Conservation (phyloP, 768 basidiomycete species). For the Gloeophyllum trabeum region DNA sequence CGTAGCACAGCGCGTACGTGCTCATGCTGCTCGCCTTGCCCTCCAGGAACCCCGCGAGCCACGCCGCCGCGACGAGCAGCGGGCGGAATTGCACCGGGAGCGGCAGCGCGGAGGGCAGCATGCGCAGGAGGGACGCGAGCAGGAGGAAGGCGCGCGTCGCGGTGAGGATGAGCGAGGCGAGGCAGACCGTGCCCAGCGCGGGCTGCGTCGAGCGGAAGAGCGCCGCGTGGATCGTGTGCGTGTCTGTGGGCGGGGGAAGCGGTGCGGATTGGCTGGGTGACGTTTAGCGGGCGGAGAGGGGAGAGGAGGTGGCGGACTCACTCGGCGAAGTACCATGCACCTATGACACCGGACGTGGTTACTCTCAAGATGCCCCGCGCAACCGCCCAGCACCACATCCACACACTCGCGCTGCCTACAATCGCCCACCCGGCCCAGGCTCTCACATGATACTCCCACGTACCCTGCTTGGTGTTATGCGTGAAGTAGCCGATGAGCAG, state of each 20-base stretch:
- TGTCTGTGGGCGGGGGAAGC: conserved; percentile 38
- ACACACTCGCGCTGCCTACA: conserved; percentile 32
- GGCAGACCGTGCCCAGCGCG: conserved; percentile 68
- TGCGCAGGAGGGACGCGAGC: conserved; percentile 36
- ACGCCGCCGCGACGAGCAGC: conserved; percentile 23
- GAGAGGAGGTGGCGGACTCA: conserved; percentile 19
- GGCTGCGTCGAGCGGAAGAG: conserved; percentile 71
- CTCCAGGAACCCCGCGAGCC: conserved; percentile 34
- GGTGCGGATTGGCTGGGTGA: no score
- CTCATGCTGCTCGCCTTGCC: conserved; percentile 40
- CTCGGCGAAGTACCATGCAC: conserved; percentile 84
- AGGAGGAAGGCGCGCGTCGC: conserved; percentile 48
- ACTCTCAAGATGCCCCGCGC: no score
- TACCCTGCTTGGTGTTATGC: conserved; percentile 29
- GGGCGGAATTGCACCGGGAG: conserved; percentile 31
- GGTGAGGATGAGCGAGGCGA: conserved; percentile 71
- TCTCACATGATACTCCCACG: conserved; percentile 37
- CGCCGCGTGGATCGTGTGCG: conserved; percentile 68
- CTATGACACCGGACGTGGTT: conserved; percentile 72
- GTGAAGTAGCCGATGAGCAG: conserved; percentile 58
- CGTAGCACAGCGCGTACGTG: conserved; percentile 45
- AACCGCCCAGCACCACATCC: conserved; percentile 73
- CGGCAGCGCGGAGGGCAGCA: no score
- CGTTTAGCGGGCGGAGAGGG: neutral
- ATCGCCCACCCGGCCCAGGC: conserved; percentile 75